Base-by-base conservation (phyloP, 257 asterid genomes). In the Paraleonurus japonicus region DNA sequence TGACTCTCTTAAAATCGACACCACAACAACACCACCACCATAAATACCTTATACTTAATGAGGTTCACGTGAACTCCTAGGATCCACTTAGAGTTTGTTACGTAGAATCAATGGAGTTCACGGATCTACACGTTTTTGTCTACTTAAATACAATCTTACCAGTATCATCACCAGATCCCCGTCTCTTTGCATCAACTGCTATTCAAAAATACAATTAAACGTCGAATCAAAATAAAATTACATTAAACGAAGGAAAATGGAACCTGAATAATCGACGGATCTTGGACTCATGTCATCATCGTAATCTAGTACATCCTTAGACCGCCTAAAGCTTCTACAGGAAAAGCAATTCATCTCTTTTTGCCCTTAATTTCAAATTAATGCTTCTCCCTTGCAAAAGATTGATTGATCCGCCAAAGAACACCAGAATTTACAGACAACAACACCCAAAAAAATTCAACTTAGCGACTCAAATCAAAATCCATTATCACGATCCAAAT, bases 331-430 rank as follows among this genome's bases (percentile, higher is more conserved):
- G 22, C 59, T 81, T 68, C 82, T 65, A 70, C 96, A 89, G 70
- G 83, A 70, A 79, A 87, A 89, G 77, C 96, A 89, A 74, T 43
- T 68, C 93, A 83, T 87, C 50, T 43, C 57, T 45, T 26, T 12
- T 7, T 2, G 8, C 28, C 11, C 22, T 33, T 19, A 47, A 3
- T 22, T 50, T n/a, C 8, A 53, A 53, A 53, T 10, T 1, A 57
- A 51, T 7, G 61, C 30, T 54, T 9, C 64, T 67, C 30, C 17
- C 17, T 43, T 43, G 51, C 51, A 43, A 59, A 55, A 51, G 20
- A 47, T 53, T 53, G 51, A 61, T 26, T 50, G 27, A 60, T 53
- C 61, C 43, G 43, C 74, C 53, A 43, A 77, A 66, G 6, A 62
- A 57, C 35, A 59, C 70, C 45, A 67, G 67, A 58, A 71, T 71